Base-by-base conservation (phyloP, 2,329 filamentous ascomycete species). In the Fusarium sp. region DNA sequence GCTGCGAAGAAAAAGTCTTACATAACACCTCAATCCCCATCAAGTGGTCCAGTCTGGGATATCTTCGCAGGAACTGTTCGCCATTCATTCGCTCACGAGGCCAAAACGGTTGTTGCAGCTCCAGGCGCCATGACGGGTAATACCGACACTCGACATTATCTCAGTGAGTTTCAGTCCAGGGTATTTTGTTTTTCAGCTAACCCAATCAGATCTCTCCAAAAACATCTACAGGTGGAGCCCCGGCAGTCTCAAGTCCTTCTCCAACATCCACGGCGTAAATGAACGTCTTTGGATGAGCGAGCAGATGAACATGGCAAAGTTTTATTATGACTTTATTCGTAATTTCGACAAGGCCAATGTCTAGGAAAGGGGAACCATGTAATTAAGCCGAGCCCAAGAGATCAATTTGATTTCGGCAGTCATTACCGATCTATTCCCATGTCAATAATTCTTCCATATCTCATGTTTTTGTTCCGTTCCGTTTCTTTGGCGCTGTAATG, bases 81-180 rank as follows among this genome's bases (percentile, higher is more conserved):
- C 0, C n/a, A 71, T 23, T 55, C 60, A 8, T 61, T 41, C 20
- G 64, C 46, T 0, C 23, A 3, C 1, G 41, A 55, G 9, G 59
- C 49, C 3, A 30, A 32, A 8, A 60, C 26, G 2, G 64, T 69
- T 3, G 56, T 61, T 6, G 30, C 42, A 23, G 52, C 69, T 0
- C 60, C 69, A 1, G 68, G 64, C 4, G 49, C 60, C 30, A 71
- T 71, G 69, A 66, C 69, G 0, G 64, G 64, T 8, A 72, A 72
- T 14, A 71, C 64, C 15, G 57, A 69, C 23, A 57, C 42, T 13
- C 56, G 60, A 1, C 41, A 71, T 18, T 66, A 71, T n/a, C 32
- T 64, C 9, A 56, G 62, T 60, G 33, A 69, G 66, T 62, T 6
- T 0, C 8, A 23, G 27, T 37, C 4, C 2, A 52, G 11, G 15